Percentiles rank a stretch among this genome's conserved stretches.
Conservation (phyloP, 805 yeast species). For the Ogataea polymorpha region DNA sequence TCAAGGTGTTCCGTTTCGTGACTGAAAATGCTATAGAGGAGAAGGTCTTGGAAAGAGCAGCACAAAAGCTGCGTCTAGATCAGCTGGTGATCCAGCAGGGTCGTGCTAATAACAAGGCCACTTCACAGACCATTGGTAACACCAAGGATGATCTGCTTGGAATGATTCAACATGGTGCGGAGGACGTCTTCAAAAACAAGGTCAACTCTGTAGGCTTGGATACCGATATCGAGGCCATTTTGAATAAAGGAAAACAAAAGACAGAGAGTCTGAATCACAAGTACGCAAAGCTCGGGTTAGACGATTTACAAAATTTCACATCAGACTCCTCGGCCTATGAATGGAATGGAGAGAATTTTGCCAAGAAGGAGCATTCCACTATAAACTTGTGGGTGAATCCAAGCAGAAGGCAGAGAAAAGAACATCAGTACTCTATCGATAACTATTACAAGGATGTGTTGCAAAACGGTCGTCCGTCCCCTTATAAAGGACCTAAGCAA, state of each 20-base stretch:
- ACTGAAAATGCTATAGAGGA: conserved; percentile 97
- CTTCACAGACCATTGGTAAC: conserved; percentile 45
- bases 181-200: conserved; percentile 66
- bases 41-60: conserved; percentile 92
- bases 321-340: conserved; percentile 85
- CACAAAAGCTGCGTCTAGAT: conserved; percentile 87
- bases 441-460: conserved; percentile 72
- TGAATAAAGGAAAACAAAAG: conserved; percentile 76
- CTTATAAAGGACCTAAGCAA: conserved; percentile 60
- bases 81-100: conserved; percentile 97
- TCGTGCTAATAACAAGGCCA: conserved; percentile 47
- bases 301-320: conserved; percentile 88
- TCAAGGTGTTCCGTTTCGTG: conserved; percentile 84
- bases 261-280: conserved; percentile 77
- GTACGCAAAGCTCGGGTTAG: conserved; percentile 82
- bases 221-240: conserved; percentile 80
- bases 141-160: conserved; percentile 81
- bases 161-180: conserved; percentile 98
- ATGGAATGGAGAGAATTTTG: conserved; percentile 92
- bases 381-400: conserved; percentile 69
- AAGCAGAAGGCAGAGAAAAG: conserved; percentile 70
- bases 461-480: conserved; percentile 34
- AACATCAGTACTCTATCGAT: conserved; percentile 74
- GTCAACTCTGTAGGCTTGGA: conserved; percentile 32
- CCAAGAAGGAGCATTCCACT: conserved; percentile 47